These are phyloP conservation scores for Grosmannia clavigera DNA, from an alignment of 2,329 filamentous ascomycete species.

Conservation along the genomic window DNA sequence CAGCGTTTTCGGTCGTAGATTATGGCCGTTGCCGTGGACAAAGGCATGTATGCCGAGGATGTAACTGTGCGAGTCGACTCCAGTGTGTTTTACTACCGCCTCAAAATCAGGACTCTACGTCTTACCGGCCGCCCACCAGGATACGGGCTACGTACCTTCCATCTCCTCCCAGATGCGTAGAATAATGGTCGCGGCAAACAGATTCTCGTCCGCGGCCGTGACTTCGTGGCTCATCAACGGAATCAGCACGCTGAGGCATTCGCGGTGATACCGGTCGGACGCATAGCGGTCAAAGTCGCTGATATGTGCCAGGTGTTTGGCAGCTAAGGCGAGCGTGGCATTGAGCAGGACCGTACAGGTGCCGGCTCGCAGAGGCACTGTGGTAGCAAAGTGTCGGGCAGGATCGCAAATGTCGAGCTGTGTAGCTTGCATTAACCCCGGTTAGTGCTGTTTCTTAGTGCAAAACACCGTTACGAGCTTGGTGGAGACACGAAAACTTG, in stretches of 20 bases:
- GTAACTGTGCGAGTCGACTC: conserved; percentile 33
- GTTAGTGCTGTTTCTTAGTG: neutral
- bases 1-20: conserved; percentile 27
- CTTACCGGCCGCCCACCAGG: no score
- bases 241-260: conserved; percentile 36
- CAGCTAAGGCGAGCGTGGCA: conserved; percentile 43
- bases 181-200: conserved; percentile 43
- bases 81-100: conserved; percentile 24
- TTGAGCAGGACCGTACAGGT: conserved; percentile 40
- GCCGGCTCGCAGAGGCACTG: conserved; percentile 40
- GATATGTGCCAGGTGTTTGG: conserved; percentile 39
- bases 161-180: conserved; percentile 46
- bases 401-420: conserved; percentile 31
- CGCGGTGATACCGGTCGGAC: conserved; percentile 39
- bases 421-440: neutral
- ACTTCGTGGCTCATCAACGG: conserved; percentile 30
- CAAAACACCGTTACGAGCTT: neutral
- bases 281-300: conserved; percentile 34
- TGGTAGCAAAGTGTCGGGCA: conserved; percentile 34
- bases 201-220: conserved; percentile 33
- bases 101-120: neutral
- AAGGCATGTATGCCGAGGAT: conserved; percentile 33
- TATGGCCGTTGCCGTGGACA: conserved; percentile 27
- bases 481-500: conserved; percentile 10
- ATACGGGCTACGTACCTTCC: conserved; percentile 15